Conservation (phyloP, 768 basidiomycete species). For the Clavaria fumosa region DNA sequence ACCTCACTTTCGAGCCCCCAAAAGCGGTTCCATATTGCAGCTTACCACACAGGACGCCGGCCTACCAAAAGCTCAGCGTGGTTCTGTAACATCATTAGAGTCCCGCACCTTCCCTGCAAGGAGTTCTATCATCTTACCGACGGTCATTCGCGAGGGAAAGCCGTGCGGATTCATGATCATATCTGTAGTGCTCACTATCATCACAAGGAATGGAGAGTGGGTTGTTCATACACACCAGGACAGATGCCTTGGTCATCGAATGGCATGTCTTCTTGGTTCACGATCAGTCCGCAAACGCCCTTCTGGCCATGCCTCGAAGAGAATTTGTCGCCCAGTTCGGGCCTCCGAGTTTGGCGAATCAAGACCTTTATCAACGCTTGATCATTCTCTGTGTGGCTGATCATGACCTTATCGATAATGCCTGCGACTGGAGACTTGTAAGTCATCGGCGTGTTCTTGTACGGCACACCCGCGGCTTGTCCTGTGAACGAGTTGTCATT, state of each 20-base stretch:
- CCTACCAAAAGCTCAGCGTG: slow-evolving; percentile 28
- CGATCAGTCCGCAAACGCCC: slow-evolving; percentile 96
- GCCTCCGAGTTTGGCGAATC: slow-evolving; percentile 90
- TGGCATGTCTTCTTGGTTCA: slow-evolving; percentile 98
- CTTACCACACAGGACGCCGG: slow-evolving; percentile 80
- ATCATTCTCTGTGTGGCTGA: slow-evolving; percentile 93
- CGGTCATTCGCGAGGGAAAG: slow-evolving; percentile 98
- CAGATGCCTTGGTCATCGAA: slow-evolving; percentile 96
- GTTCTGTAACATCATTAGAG: slow-evolving; percentile 4
- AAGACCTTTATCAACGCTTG: slow-evolving; percentile 94
- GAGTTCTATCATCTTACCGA: slow-evolving; percentile 99
- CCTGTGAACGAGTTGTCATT: slow-evolving; percentile 81
- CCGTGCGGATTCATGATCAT: slow-evolving; percentile 99
- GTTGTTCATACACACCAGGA: slow-evolving; percentile 42
- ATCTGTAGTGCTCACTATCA: slow-evolving; percentile 29
- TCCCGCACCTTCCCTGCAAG: slow-evolving; percentile 77
- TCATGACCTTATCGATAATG: slow-evolving; percentile 94
- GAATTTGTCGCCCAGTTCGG: slow-evolving; percentile 97
- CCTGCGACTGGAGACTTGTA: slow-evolving; percentile 92
- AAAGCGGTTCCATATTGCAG: slow-evolving; percentile 94
- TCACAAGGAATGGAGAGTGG: background rate
- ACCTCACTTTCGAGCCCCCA: slow-evolving; percentile 81
- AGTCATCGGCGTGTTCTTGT: slow-evolving; percentile 82
- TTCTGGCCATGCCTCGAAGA: slow-evolving; percentile 97
- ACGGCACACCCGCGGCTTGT: slow-evolving; percentile 68